phyloP scores from a whole-genome alignment of 2,329 filamentous ascomycete species.

The Talaromyces marneffei region DNA sequence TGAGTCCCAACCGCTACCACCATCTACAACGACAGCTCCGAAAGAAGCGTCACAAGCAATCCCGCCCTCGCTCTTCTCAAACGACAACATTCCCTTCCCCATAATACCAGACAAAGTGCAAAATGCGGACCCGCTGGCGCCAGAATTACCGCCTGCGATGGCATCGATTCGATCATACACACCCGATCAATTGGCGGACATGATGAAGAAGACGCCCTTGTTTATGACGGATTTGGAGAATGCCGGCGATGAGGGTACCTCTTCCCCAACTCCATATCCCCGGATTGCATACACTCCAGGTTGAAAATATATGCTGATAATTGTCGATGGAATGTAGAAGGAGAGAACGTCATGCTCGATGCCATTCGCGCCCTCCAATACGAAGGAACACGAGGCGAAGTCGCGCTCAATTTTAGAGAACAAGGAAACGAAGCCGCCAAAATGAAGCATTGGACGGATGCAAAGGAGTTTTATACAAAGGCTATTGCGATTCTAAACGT shows the following conservation, averaged over 20 bases:
- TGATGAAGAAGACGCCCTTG: slow-evolving; percentile 68
- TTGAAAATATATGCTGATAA: background rate
- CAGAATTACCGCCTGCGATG: slow-evolving; percentile 54
- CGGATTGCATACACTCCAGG: too few species aligned
- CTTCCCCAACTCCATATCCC: too few species aligned
- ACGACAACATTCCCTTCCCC: slow-evolving; percentile 33
- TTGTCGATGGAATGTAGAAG: slow-evolving; percentile 29
- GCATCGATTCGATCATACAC: slow-evolving; percentile 52
- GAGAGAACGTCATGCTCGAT: slow-evolving; percentile 77
- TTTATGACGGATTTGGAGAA: slow-evolving; percentile 90
- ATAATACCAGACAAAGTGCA: slow-evolving; percentile 34
- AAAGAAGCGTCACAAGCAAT: background rate
- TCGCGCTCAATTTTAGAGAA: slow-evolving; percentile 78
- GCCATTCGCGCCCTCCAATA: slow-evolving; percentile 87
- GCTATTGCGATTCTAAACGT: slow-evolving; percentile 65
- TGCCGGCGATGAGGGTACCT: slow-evolving; percentile 49
- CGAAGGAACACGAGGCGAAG: slow-evolving; percentile 81
- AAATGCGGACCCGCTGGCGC: slow-evolving; percentile 27
- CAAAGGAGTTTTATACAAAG: slow-evolving; percentile 86
- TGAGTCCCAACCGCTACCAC: slow-evolving; percentile 41
- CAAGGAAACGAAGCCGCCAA: slow-evolving; percentile 86
- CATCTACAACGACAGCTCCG: slow-evolving; percentile 20
- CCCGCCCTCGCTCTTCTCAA: background rate
- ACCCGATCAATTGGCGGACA: slow-evolving; percentile 55
- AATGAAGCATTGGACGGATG: slow-evolving; percentile 68